Evolutionary conservation across 495 filamentous ascomycete genomes (phyloP).

Genomic region (Polyplosphaeria fusca): DNA sequence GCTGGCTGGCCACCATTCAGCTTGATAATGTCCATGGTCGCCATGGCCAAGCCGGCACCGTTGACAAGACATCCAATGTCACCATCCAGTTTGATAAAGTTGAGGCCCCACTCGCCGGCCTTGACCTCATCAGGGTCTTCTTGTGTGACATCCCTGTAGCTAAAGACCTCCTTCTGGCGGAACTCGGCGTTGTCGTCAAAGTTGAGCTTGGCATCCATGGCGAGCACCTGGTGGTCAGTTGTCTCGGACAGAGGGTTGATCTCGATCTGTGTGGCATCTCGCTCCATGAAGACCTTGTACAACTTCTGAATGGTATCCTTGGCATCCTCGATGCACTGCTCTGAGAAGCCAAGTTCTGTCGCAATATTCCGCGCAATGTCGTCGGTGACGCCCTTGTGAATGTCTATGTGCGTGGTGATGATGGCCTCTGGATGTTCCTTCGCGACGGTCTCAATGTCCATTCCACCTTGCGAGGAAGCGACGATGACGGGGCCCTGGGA

Average conservation of each 20-base stretch:
- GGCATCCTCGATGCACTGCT: slow-evolving; percentile 92
- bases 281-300: slow-evolving; percentile 97
- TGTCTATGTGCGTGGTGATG: slow-evolving; percentile 86
- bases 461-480: slow-evolving; percentile 94
- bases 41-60: slow-evolving; percentile 98
- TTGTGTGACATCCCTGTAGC: slow-evolving; percentile 88
- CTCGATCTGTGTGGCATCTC: slow-evolving; percentile 97
- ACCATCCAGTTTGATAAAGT: slow-evolving; percentile 99
- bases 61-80: slow-evolving; percentile 99
- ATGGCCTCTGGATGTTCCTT: slow-evolving; percentile 97
- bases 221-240: slow-evolving; percentile 92
- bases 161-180: slow-evolving; percentile 93
- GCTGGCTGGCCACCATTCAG: slow-evolving; percentile 93
- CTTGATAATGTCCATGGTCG: slow-evolving; percentile 99
- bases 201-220: slow-evolving; percentile 97
- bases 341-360: slow-evolving; percentile 89
- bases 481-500: slow-evolving; percentile 93
- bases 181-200: slow-evolving; percentile 99
- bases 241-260: slow-evolving; percentile 99
- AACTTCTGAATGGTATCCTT: slow-evolving; percentile 96
- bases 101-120: slow-evolving; percentile 86
- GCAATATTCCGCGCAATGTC: slow-evolving; percentile 89
- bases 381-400: slow-evolving; percentile 92
- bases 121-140: slow-evolving; percentile 97
- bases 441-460: slow-evolving; percentile 97